Evolutionary conservation across 805 yeast genomes (phyloP).

Genomic region (Kazachstania viticola): DNA sequence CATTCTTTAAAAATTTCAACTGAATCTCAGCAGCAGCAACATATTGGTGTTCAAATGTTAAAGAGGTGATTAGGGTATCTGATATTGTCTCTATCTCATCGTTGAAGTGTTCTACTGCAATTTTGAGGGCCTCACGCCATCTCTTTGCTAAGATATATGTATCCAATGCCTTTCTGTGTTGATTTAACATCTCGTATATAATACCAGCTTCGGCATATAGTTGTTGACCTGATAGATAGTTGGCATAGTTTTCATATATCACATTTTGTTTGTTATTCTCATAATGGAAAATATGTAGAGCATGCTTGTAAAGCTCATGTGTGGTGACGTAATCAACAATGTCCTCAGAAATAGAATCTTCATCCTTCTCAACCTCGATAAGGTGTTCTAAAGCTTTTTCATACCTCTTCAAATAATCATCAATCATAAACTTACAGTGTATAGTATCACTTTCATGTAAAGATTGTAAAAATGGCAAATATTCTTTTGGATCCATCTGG

Average conservation of each 20-base stretch:
- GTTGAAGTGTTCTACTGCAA: constrained; percentile 35
- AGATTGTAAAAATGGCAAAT: constrained; percentile 79
- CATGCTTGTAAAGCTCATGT: constrained; percentile 61
- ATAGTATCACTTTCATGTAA: constrained; percentile 55
- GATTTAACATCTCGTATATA: constrained; percentile 57
- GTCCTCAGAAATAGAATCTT: constrained; percentile 36
- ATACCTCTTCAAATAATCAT: constrained; percentile 58
- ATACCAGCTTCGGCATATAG: constrained; percentile 67
- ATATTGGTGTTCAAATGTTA: constrained; percentile 61
- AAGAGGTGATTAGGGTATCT: constrained; percentile 44
- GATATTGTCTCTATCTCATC: constrained; percentile 37
- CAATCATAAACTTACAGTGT: constrained; percentile 67
- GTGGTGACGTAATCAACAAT: constrained; percentile 54
- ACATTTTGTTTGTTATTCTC: constrained; percentile 41
- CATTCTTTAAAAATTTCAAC: constrained; percentile 45
- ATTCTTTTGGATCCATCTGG: constrained; percentile 96
- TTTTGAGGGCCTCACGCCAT: constrained; percentile 77
- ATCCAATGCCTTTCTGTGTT: constrained; percentile 50
- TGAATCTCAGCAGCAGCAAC: constrained; percentile 74
- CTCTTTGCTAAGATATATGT: constrained; percentile 56
- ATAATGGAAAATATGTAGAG: constrained; percentile 50
- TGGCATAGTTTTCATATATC: constrained; percentile 54
- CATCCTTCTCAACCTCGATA: constrained; percentile 32
- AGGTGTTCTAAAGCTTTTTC: constrained; percentile 62
- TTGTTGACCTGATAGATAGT: constrained; percentile 41